phyloP scores from a whole-genome alignment of 495 filamentous ascomycete genomes.

The Bacidia gigantensis region DNA sequence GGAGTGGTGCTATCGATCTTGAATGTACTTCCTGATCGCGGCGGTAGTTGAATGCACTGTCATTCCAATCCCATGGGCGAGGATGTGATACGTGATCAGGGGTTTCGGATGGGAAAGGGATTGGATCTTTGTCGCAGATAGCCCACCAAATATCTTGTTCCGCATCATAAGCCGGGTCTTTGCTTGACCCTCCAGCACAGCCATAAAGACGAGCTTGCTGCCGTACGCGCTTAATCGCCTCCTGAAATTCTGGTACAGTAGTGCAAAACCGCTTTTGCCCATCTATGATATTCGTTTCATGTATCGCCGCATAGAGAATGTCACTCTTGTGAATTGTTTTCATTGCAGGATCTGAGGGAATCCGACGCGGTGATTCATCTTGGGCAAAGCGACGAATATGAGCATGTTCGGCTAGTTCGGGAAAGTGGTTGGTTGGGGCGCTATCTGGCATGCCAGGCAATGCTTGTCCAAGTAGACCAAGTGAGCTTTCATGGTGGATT shows the following conservation, averaged over 20 bases:
- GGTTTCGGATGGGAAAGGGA: slow-evolving; percentile 12
- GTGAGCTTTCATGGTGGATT: too few species aligned
- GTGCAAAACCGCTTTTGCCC: slow-evolving; percentile 16
- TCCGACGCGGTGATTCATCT: slow-evolving; percentile 1
- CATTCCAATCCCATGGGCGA: slow-evolving; percentile 19
- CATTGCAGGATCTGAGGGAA: slow-evolving; percentile 10
- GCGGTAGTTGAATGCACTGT: slow-evolving; percentile 17
- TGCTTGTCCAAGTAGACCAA: slow-evolving; percentile 1
- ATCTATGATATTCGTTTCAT: slow-evolving; percentile 3
- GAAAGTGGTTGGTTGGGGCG: not conserved
- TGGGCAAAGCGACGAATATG: not conserved
- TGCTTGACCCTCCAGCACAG: slow-evolving; percentile 18
- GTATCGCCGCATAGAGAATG: slow-evolving; percentile 14
- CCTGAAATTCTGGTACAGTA: slow-evolving; percentile 18
- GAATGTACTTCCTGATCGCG: not conserved
- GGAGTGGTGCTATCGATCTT: not conserved
- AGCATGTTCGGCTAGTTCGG: not conserved
- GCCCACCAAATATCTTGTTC: slow-evolving; percentile 22
- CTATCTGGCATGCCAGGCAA: too few species aligned
- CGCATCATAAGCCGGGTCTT: slow-evolving; percentile 20
- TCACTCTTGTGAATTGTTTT: slow-evolving; percentile 13
- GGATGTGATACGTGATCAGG: slow-evolving; percentile 18
- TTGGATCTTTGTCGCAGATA: slow-evolving; percentile 16
- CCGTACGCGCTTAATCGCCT: slow-evolving; percentile 17
- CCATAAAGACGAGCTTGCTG: slow-evolving; percentile 19